Base-by-base conservation (phyloP, 208 protist genomes). In the Acanthamoeba healyi region DNA sequence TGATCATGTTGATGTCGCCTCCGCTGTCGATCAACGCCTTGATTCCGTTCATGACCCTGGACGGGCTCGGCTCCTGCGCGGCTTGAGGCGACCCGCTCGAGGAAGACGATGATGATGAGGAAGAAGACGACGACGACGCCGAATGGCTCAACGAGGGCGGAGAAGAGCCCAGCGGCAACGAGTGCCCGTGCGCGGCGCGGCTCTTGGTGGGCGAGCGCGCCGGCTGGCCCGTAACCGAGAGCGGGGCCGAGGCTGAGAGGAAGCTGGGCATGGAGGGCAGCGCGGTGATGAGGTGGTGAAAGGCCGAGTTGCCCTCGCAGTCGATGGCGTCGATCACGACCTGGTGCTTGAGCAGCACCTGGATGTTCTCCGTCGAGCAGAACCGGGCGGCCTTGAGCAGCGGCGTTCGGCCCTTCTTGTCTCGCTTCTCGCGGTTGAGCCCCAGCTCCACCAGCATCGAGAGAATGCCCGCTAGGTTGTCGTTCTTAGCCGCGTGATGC, bases 1-100 rank as follows among this genome's bases (percentile, higher is more conserved):
- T 81, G 70, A 81, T 81, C 70, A 81, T 81, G 70, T 81, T 81
- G 70, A 81, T 81, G 70, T 81, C 70, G 38, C 14, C 70, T 5
- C 70, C 70, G 34, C 5, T 26, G 17, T 81, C 70, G 40, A 81
- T 5, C 70, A 81, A 34, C 4, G 26, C 10, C 70, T 81, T 44
- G 36, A 81, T 81, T 38, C 24, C 70, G 70, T 34, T 46, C 70
- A 81, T 81, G 38, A 81, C 70, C 70, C n/a, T 44, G 19, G 26
- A 12, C 22, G 70, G 40, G 36, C 10, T 40, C 70, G 40, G 34
- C 0, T 81, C 70, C 70, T 81, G 70, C 70, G 34, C 9, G 10
- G 61, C 29, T 24, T 24, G 10, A 32, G 61, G 1, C 29, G 61
- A 29, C 36, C n/a, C 61, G 3, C 29, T 29, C 15, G n/a, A 1